These are phyloP conservation scores for Curvularia lunata DNA, from an alignment of 2,329 filamentous ascomycete species.

Conservation along the genomic window DNA sequence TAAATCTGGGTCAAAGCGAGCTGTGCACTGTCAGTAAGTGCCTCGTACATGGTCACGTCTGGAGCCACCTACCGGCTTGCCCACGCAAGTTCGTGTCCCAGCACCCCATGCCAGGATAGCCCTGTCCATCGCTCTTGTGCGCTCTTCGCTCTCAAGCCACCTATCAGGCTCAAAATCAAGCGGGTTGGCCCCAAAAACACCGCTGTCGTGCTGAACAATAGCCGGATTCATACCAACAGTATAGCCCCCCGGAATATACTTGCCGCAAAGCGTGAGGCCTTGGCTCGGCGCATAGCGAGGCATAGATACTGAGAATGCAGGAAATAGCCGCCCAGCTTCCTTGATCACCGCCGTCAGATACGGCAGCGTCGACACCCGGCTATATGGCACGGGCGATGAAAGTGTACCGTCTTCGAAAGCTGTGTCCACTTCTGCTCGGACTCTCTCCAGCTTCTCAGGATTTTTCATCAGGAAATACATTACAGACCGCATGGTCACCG, in stretches of 20 bases:
- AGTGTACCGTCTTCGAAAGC: slow-evolving; percentile 19
- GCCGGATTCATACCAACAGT: slow-evolving; percentile 76
- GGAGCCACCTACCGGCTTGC: slow-evolving; percentile 55
- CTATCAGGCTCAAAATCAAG: slow-evolving; percentile 8
- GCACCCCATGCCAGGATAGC: slow-evolving; percentile 63
- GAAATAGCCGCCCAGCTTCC: slow-evolving; percentile 76
- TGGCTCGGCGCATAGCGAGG: slow-evolving; percentile 72
- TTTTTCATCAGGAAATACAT: slow-evolving; percentile 51
- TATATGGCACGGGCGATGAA: slow-evolving; percentile 20
- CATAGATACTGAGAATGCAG: slow-evolving; percentile 71
- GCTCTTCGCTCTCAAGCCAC: slow-evolving; percentile 12
- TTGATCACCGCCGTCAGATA: slow-evolving; percentile 80
- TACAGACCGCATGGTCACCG: slow-evolving; percentile 42
- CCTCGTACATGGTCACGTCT: not conserved
- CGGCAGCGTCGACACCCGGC: slow-evolving; percentile 67
- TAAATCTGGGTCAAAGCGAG: slow-evolving; percentile 28
- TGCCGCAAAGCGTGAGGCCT: slow-evolving; percentile 67
- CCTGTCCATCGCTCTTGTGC: slow-evolving; percentile 7
- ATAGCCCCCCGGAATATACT: slow-evolving; percentile 69
- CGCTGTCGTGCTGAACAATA: slow-evolving; percentile 48
- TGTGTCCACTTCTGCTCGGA: slow-evolving; percentile 27
- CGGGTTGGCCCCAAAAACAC: slow-evolving; percentile 6
- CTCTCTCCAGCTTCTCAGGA: slow-evolving; percentile 24
- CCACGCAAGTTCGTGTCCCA: slow-evolving; percentile 70
- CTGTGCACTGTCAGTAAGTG: not conserved